These are phyloP conservation scores for Ascochyta rabiei DNA, from an alignment of 2,329 filamentous ascomycete species.

Conservation along the genomic window DNA sequence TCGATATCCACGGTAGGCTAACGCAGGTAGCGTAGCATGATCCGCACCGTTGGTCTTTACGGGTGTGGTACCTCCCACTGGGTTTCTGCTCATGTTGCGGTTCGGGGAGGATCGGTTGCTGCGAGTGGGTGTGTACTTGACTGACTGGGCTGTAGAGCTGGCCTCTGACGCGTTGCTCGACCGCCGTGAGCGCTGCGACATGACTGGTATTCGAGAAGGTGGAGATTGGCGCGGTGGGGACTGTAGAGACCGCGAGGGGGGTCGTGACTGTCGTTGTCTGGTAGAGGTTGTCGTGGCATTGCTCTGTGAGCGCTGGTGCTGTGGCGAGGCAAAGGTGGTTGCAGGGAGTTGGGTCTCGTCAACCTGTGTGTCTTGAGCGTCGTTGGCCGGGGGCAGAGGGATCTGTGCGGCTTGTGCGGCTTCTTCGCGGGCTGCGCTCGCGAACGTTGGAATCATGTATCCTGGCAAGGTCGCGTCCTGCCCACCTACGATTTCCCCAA, in stretches of 20 bases:
- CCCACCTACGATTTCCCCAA: constrained; percentile 45
- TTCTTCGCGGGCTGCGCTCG: constrained; percentile 20
- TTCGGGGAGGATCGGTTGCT: constrained; percentile 39
- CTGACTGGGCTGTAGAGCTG: constrained; percentile 43
- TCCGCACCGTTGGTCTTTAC: constrained; percentile 19
- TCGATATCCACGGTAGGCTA: constrained; percentile 41
- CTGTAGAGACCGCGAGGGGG: constrained; percentile 18
- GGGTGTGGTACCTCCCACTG: constrained; percentile 14
- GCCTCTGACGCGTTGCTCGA: constrained; percentile 45
- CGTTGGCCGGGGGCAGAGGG: constrained; percentile 12
- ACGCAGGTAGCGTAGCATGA: constrained; percentile 32
- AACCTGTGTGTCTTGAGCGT: constrained; percentile 11
- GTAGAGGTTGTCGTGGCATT: constrained; percentile 23
- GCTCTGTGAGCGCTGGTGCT: constrained; percentile 29
- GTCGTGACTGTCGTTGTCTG: constrained; percentile 19
- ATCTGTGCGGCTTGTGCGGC: constrained; percentile 16
- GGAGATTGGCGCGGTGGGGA: constrained; percentile 34
- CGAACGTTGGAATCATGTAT: constrained; percentile 41
- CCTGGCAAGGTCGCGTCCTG: constrained; percentile 40
- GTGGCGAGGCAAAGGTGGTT: constrained; percentile 21
- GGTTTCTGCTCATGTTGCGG: constrained; percentile 24
- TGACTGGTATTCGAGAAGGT: constrained; percentile 43
- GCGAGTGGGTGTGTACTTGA: constrained; percentile 37
- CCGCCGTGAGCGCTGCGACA: constrained; percentile 37
- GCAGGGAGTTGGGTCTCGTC: constrained; percentile 23